phyloP scores from a whole-genome alignment of 352 stramenopile genomes.

The Pythium dissimile region DNA sequence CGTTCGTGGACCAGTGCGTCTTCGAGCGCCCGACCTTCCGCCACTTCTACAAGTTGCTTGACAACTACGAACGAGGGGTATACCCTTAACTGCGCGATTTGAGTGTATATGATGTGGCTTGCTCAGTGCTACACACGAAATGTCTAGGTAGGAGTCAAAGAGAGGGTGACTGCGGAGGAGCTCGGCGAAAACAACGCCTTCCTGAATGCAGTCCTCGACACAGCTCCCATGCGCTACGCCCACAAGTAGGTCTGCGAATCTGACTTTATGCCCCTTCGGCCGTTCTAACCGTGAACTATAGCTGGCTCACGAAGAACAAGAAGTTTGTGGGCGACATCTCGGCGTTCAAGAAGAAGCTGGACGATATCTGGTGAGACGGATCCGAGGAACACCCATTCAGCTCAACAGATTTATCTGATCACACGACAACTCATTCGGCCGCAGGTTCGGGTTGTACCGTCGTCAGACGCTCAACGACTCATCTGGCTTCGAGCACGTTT shows the following conservation, averaged over 20 bases:
- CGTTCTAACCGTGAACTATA: conserved; percentile 22
- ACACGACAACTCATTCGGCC: background rate
- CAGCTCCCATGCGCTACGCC: conserved; percentile 92
- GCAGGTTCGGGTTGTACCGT: conserved; percentile 90
- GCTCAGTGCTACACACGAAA: background rate
- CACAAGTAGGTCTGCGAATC: conserved; percentile 59
- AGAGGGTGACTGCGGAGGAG: conserved; percentile 87
- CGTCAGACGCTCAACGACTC: conserved; percentile 86
- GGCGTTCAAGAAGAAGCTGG: conserved; percentile 89
- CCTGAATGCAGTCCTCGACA: conserved; percentile 91
- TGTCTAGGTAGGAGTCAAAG: conserved; percentile 72
- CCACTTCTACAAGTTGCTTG: conserved; percentile 88
- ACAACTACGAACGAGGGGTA: conserved; percentile 87
- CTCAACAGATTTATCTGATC: too few species aligned
- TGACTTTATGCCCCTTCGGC: background rate
- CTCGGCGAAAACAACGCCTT: conserved; percentile 89
- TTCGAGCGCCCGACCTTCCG: conserved; percentile 91
- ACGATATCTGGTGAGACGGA: conserved; percentile 81
- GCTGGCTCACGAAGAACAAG: conserved; percentile 81
- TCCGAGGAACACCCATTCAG: too few species aligned
- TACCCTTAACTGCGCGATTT: too few species aligned
- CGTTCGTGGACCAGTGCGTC: conserved; percentile 78
- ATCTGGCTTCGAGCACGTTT: conserved; percentile 96
- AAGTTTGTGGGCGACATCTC: conserved; percentile 70
- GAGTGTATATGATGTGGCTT: background rate